Base-by-base conservation (phyloP, 1,139 yeast genomes). In the Wickerhamomyces sp. region DNA sequence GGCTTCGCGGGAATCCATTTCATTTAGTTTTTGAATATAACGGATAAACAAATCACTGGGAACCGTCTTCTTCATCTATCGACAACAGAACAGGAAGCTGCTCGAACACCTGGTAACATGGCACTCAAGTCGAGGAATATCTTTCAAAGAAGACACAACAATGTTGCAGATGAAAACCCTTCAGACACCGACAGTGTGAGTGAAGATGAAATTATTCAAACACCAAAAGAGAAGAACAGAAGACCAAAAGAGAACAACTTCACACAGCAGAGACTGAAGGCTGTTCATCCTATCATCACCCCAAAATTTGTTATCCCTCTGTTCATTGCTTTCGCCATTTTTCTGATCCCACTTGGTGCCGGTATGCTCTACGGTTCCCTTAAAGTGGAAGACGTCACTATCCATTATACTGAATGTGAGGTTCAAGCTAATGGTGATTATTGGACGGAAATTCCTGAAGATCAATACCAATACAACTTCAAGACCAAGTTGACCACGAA, bases 271-370 rank as follows among this genome's bases (percentile, higher is more conserved):
- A 59, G 72, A 39, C 55, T 78, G 33, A 68, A 64, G 34, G 77
- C 83, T 1, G 59, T 70, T 41, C 72, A 71, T 54, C 97, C 97
- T 2, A 91, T 91, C 35, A 70, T 89, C 48, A 89, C 97, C 0
- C 96, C 96, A 16, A 80, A 75, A 54, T 83, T 93, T 4, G 94
- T 89, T 27, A 74, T 91, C 40, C 96, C 96, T 3, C 55, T 89
- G 36, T 77, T 89, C 51, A 57, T 89, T 31, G 59, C 70, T 10
- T 70, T 91, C 33, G 93, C 96, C 5, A 68, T 85, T n/a, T 66
- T 91, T 11, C 85, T 89, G 54, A 85, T 89, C 13, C 95, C 96
- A 8, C 69, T 91, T 30, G 98, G 98, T 22, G 97, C 89, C 1
- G 89, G 84, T 41, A 78, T 91, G 77, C 70, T 91, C 59, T 79